Evolutionary conservation across 345 rosid genomes (phyloP).

Genomic region (Hirschfeldia incana): DNA sequence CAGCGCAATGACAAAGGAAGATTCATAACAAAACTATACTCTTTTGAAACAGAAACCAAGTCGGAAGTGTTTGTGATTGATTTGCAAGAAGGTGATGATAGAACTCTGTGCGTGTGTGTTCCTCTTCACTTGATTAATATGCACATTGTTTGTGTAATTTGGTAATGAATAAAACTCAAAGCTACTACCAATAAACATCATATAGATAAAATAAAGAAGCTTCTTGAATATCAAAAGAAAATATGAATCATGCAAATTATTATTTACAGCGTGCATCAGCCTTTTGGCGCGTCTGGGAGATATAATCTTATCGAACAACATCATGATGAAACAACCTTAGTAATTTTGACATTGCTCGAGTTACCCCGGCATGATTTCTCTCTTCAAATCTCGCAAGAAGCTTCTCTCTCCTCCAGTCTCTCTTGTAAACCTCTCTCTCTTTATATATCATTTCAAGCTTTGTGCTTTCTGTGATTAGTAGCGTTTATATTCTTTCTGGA

Average conservation of each 20-base stretch:
- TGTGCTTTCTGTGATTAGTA: not conserved
- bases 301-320: too few species aligned
- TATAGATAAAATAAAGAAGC: not conserved
- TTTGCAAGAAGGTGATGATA: conserved; percentile 20
- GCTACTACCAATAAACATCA: not conserved
- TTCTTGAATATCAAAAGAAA: too few species aligned
- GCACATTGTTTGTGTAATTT: conserved; percentile 30
- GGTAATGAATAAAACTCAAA: not conserved
- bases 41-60: not conserved
- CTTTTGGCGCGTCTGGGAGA: too few species aligned
- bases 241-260: too few species aligned
- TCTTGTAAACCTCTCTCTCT: too few species aligned
- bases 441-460: not conserved
- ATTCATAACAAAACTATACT: not conserved
- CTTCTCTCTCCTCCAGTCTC: too few species aligned
- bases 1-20: conserved; percentile 34
- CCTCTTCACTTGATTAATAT: not conserved
- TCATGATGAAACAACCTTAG: too few species aligned
- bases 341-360: too few species aligned
- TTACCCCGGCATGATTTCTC: too few species aligned
- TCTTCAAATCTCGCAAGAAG: too few species aligned
- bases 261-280: too few species aligned
- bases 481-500: conserved; percentile 9
- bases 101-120: not conserved
- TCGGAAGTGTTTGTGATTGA: not conserved